Conservation (phyloP, 2,329 filamentous ascomycete species). For the Exophiala alcalophila region DNA sequence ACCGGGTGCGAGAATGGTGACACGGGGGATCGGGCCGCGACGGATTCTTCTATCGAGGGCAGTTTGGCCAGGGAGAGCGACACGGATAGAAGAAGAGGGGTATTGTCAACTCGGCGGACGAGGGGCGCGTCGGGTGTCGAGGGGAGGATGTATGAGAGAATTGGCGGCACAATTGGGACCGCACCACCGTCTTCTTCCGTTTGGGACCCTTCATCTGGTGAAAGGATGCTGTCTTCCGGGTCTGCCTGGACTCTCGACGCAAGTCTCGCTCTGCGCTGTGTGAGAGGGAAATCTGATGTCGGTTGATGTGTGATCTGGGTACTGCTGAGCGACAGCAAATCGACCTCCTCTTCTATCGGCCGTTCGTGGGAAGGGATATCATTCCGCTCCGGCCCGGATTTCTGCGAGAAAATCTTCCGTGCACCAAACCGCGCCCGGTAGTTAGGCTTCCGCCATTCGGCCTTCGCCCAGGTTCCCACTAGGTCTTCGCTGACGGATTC, state of each 20-base stretch:
- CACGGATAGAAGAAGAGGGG: constrained; percentile 73
- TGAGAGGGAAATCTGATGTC: constrained; percentile 12
- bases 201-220: constrained; percentile 18
- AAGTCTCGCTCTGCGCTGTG: constrained; percentile 26
- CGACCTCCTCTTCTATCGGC: constrained; percentile 52
- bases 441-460: constrained; percentile 70
- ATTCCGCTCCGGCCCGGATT: not conserved
- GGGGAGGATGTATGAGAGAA: constrained; percentile 55
- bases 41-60: constrained; percentile 57
- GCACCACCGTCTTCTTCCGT: constrained; percentile 20
- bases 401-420: constrained; percentile 53
- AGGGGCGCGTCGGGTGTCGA: constrained; percentile 56
- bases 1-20: constrained; percentile 74
- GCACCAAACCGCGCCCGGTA: constrained; percentile 27
- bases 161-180: constrained; percentile 26
- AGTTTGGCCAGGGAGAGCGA: constrained; percentile 86
- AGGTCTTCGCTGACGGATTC: constrained; percentile 90
- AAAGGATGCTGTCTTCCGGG: constrained; percentile 25
- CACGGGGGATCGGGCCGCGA: constrained; percentile 54
- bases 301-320: constrained; percentile 43
- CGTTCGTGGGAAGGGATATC: constrained; percentile 38
- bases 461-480: constrained; percentile 92
- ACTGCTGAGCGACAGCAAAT: constrained; percentile 53
- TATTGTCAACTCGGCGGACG: constrained; percentile 84
- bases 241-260: constrained; percentile 35